Evolutionary conservation across 257 asterid genomes (phyloP).

Genomic region (Capsicum chinense): DNA sequence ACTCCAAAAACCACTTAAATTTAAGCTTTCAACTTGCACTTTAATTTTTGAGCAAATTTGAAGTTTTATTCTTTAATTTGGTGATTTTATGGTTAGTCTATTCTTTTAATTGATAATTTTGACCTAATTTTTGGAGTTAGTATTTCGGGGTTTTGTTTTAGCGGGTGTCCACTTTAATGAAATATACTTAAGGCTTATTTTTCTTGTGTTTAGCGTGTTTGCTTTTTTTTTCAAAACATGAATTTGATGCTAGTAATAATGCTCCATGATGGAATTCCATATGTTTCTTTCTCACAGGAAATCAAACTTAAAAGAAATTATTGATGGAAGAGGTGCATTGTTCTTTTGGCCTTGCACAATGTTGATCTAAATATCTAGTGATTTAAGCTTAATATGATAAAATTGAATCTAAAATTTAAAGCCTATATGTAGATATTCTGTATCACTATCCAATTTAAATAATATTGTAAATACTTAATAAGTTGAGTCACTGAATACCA

Average conservation of each 20-base stretch:
- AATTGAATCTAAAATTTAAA: not conserved
- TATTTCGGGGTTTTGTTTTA: no score
- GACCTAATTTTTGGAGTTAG: no score
- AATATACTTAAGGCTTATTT: no score
- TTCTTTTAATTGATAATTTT: no score
- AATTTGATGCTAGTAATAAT: not conserved
- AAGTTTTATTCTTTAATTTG: no score
- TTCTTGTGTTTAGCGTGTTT: no score
- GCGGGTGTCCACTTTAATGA: no score
- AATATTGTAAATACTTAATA: not conserved
- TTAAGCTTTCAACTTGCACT: no score
- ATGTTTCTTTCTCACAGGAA: not conserved
- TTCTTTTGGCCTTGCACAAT: not conserved
- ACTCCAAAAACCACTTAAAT: no score
- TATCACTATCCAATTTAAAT: not conserved
- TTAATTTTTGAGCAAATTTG: no score
- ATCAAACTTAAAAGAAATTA: not conserved
- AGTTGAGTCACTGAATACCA: not conserved
- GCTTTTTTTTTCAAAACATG: no score
- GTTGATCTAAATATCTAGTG: not conserved
- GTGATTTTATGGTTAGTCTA: no score
- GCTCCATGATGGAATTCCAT: not conserved
- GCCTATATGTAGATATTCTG: conserved; percentile 6
- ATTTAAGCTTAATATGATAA: not conserved
- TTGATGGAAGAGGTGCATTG: not conserved